Conservation (phyloP, 345 rosid genomes). For the Murraya paniculata region DNA sequence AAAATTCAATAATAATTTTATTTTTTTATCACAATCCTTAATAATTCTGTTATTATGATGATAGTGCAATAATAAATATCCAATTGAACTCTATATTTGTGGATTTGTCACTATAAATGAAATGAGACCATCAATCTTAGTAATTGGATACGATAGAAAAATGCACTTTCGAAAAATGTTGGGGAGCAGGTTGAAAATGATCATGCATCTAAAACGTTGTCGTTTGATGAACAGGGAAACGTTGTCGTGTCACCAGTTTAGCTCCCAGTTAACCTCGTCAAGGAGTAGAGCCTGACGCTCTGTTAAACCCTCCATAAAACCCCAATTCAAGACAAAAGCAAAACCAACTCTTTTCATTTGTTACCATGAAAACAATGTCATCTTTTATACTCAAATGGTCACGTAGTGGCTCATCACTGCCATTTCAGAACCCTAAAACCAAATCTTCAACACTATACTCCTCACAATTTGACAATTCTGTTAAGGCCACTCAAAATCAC, state of each 20-base stretch:
- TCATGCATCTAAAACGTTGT: neutral
- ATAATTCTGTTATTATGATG: no score
- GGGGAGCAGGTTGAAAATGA: neutral
- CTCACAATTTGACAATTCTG: slow-evolving; percentile 3
- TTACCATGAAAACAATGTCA: slow-evolving; percentile 23
- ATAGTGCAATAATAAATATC: no score
- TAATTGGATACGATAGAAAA: no score
- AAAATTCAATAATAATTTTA: no score
- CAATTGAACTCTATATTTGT: no score
- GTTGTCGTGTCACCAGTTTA: neutral
- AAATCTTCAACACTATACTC: slow-evolving; percentile 4
- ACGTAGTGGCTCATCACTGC: slow-evolving; percentile 15
- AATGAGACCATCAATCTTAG: no score
- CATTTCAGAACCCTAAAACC: neutral
- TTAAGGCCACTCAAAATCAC: slow-evolving; percentile 9
- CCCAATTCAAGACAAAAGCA: neutral
- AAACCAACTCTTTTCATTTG: neutral
- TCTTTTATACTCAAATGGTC: slow-evolving; percentile 29
- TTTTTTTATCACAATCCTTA: no score
- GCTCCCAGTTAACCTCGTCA: neutral
- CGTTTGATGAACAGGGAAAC: neutral
- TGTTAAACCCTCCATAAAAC: slow-evolving; percentile 3
- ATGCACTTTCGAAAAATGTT: neutral
- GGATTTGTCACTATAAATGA: no score
- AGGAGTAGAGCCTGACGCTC: neutral